Evolutionary conservation across 148 eudicot genomes (phyloP).

Genomic region (Nepenthes mirabilis): DNA sequence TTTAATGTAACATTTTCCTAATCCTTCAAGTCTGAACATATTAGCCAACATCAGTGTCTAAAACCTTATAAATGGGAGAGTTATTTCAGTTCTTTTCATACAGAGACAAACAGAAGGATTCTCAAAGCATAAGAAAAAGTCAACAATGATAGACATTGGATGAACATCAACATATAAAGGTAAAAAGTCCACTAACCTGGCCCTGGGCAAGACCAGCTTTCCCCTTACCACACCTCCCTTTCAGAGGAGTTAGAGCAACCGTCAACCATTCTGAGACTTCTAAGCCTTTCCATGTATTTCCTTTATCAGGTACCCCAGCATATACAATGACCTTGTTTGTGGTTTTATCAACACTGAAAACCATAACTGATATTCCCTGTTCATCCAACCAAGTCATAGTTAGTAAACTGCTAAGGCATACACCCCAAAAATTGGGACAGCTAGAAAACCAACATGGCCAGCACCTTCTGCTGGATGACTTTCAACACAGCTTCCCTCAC

Average conservation of each 20-base stretch:
- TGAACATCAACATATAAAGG: not conserved
- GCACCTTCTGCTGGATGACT: conserved; percentile 71
- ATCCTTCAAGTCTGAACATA: no score
- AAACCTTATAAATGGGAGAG: no score
- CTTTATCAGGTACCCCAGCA: conserved; percentile 81
- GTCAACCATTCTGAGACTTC: conserved; percentile 73
- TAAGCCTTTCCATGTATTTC: conserved; percentile 57
- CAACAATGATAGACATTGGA: not conserved
- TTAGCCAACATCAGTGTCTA: no score
- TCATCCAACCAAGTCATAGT: conserved; percentile 7
- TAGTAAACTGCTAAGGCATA: not conserved
- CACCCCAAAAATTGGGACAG: conserved; percentile 23
- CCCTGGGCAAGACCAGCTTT: conserved; percentile 86
- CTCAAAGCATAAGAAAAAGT: not conserved
- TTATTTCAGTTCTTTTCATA: no score
- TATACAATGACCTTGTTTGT: conserved; percentile 76
- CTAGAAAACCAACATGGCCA: conserved; percentile 29
- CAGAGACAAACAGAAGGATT: not conserved
- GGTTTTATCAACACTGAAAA: conserved; percentile 61
- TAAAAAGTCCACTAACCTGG: conserved; percentile 43
- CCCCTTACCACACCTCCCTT: conserved; percentile 79
- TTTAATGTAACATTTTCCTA: no score
- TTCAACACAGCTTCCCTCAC: conserved; percentile 76
- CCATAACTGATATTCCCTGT: conserved; percentile 80
- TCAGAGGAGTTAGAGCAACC: conserved; percentile 47